These are phyloP conservation scores for Pseudotulostoma volvatum DNA, from an alignment of 495 filamentous ascomycete genomes.

Conservation along the genomic window DNA sequence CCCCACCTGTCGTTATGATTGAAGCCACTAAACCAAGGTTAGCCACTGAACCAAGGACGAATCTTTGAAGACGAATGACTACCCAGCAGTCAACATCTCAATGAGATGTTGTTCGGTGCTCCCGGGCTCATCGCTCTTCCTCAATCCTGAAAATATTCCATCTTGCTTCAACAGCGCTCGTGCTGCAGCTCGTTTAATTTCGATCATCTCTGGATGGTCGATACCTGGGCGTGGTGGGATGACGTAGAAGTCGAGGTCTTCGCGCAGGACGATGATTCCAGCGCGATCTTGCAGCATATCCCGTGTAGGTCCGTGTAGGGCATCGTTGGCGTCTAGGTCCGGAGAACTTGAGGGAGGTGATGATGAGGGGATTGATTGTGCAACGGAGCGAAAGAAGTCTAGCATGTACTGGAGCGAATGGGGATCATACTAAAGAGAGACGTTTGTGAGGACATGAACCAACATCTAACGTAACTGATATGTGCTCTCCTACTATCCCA, in stretches of 20 bases:
- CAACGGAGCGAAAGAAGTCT: conserved; percentile 93
- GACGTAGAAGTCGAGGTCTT: conserved; percentile 94
- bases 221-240: conserved; percentile 85
- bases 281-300: conserved; percentile 78
- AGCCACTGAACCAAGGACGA: conserved; percentile 7
- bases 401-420: conserved; percentile 96
- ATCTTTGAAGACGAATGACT: conserved; percentile 17
- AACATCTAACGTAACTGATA: conserved; percentile 28
- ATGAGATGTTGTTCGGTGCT: conserved; percentile 98
- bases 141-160: conserved; percentile 88
- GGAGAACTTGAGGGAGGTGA: conserved; percentile 40
- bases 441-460: conserved; percentile 41
- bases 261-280: conserved; percentile 90
- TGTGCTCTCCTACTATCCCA: too few species aligned
- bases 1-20: conserved; percentile 92
- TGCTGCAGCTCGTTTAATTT: conserved; percentile 88
- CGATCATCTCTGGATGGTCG: conserved; percentile 78
- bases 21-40: conserved; percentile 53
- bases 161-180: conserved; percentile 73
- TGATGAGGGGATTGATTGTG: conserved; percentile 74
- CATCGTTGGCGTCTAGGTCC: conserved; percentile 49
- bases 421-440: conserved; percentile 70
- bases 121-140: conserved; percentile 86
- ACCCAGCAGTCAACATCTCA: conserved; percentile 99
- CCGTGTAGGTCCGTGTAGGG: conserved; percentile 48